Base-by-base conservation (phyloP, 805 yeast genomes). In the Hanseniaspora lachancei region DNA sequence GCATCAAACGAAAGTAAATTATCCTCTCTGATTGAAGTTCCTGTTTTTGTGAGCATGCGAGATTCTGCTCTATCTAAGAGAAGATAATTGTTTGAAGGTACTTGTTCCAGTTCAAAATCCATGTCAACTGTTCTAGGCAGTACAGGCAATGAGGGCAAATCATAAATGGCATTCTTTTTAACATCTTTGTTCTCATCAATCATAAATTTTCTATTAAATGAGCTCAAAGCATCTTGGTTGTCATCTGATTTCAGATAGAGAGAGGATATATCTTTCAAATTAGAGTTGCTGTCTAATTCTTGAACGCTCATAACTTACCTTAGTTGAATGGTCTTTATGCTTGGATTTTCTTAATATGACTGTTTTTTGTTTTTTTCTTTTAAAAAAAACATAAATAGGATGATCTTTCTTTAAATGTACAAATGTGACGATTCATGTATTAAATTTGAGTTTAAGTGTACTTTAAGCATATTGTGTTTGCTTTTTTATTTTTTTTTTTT, bases 1-100 rank as follows among this genome's bases (percentile, higher is more conserved):
- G 49, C 40, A 42, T 46, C 56, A 46, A 40, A 44, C 1, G 56
- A 53, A 15, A 53, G n/a, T 8, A 53, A 20, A 15, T 34, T 46
- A 10, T 23, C 29, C 13, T 23, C 44, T 27, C 23, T 41, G 2
- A 15, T 27, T 13, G 12, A 21, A 15, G 32, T 23, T 12, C 18
- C 47, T 27, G 36, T 44, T 16, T 44, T 44, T 41, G 29, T 23
- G 29, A 23, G 18, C 29, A 12, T 15, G 44, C 23, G 32, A 2
- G 44, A 41, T 5, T 41, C 24, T 2, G 44, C 2, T 23, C 29
- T 41, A 5, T 41, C 44, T 16, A 23, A 29, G 16, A 41, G 29
- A 23, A 41, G 9, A 41, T 41, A 41, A 13, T 23, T 13, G 18
- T 41, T 41, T 2, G 29, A 23, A 15, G 44, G 44, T 13, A 41